phyloP scores from a whole-genome alignment of 257 asterid species.

The Solanum neorickii region DNA sequence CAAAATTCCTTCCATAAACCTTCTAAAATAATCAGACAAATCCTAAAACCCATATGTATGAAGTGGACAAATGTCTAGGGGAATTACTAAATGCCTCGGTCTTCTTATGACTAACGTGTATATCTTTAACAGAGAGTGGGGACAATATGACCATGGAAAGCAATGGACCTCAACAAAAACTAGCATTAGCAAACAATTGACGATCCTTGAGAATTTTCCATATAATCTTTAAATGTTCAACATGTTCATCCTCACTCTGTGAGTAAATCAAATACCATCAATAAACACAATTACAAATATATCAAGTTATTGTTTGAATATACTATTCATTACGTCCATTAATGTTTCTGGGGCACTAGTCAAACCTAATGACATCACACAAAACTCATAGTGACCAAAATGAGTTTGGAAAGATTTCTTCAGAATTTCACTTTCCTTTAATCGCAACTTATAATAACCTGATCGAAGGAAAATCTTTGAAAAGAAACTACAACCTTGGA shows the following conservation, averaged over 20 bases:
- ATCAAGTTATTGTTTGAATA: too few species aligned
- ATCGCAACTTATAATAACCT: too few species aligned
- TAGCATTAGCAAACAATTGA: not conserved
- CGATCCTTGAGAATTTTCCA: not conserved
- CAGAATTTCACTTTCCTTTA: not conserved
- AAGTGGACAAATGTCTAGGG: not conserved
- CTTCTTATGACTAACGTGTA: not conserved
- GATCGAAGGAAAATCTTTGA: not conserved
- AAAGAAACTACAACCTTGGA: not conserved
- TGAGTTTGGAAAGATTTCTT: not conserved
- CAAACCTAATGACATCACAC: not conserved
- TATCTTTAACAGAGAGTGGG: not conserved
- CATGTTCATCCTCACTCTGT: not conserved
- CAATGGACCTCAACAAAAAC: not conserved
- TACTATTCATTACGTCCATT: too few species aligned
- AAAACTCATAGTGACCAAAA: not conserved
- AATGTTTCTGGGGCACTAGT: not conserved
- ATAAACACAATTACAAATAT: too few species aligned
- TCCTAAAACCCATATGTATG: too few species aligned
- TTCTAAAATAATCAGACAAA: not conserved
- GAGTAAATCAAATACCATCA: not conserved
- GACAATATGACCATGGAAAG: not conserved
- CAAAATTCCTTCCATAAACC: not conserved
- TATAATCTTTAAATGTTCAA: too few species aligned
- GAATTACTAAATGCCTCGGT: not conserved